Percentiles rank a stretch among this genome's conserved stretches.
Evolutionary conservation across 495 filamentous ascomycete genomes (phyloP).

Genomic region (Aspergillus conjunctus): DNA sequence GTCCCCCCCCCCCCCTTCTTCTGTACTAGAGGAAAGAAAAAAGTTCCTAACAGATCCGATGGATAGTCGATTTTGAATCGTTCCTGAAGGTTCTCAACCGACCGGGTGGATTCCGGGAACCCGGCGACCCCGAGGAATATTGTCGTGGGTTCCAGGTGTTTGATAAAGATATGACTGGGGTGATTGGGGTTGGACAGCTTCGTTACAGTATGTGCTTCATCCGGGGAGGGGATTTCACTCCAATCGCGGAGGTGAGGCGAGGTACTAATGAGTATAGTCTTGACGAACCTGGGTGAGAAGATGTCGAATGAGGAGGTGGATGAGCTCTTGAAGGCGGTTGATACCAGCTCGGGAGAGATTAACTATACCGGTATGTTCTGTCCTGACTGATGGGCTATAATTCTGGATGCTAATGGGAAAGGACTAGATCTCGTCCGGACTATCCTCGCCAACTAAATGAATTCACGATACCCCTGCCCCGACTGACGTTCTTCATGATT

Average conservation of each 20-base stretch:
- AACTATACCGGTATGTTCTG: slow-evolving; percentile 82
- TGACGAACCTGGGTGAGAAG: slow-evolving; percentile 97
- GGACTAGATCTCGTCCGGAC: slow-evolving; percentile 81
- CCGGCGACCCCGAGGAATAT: slow-evolving; percentile 96
- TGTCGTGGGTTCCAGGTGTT: slow-evolving; percentile 98
- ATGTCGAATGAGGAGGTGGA: slow-evolving; percentile 98
- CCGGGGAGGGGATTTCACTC: background rate
- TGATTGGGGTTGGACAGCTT: slow-evolving; percentile 94
- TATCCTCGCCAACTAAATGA: slow-evolving; percentile 83
- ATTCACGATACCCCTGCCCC: slow-evolving; percentile 28
- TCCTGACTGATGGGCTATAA: background rate
- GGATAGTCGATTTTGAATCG: slow-evolving; percentile 91
- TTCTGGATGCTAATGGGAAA: slow-evolving; percentile 4
- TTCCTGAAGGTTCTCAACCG: slow-evolving; percentile 95
- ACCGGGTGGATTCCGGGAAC: slow-evolving; percentile 96
- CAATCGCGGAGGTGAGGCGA: background rate
- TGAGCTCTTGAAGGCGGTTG: slow-evolving; percentile 95
- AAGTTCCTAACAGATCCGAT: no score
- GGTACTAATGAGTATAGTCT: slow-evolving; percentile 52
- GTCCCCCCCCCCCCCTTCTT: slow-evolving; percentile 33
- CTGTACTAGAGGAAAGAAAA: background rate
- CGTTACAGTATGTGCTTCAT: slow-evolving; percentile 67
- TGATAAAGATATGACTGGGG: slow-evolving; percentile 97
- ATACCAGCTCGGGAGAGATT: slow-evolving; percentile 90
- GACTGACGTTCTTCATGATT: slow-evolving; percentile 25